Evolutionary conservation across 1,284 basidiomycete species (phyloP).

Genomic region (Kalmanozyma brasiliensis): DNA sequence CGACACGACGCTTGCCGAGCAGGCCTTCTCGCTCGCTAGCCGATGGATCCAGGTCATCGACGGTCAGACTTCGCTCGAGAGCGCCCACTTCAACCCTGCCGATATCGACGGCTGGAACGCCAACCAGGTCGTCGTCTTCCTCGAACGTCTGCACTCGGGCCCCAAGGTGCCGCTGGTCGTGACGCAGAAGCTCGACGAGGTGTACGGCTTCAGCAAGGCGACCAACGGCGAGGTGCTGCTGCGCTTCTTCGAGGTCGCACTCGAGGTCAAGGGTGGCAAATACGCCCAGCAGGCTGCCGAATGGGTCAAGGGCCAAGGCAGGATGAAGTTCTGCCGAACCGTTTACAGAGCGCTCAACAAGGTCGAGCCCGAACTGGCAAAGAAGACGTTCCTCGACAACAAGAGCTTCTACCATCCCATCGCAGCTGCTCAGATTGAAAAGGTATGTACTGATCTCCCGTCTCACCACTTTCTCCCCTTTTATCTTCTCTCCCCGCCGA

Average conservation of each 20-base stretch:
- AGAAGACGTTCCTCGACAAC: conserved; percentile 72
- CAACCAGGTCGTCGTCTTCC: conserved; percentile 70
- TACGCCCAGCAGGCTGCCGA: conserved; percentile 70
- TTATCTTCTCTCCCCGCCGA: background rate
- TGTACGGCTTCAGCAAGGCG: conserved; percentile 69
- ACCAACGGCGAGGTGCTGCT: conserved; percentile 71
- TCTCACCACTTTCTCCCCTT: background rate
- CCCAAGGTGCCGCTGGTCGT: conserved; percentile 63
- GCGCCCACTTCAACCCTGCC: conserved; percentile 31
- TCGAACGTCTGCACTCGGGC: conserved; percentile 70
- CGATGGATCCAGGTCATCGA: conserved; percentile 74
- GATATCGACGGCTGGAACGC: conserved; percentile 64
- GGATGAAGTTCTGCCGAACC: conserved; percentile 70
- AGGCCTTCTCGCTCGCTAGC: conserved; percentile 75
- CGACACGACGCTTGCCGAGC: conserved; percentile 80
- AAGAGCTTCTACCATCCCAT: conserved; percentile 71
- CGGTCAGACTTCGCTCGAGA: conserved; percentile 15
- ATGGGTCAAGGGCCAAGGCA: conserved; percentile 71
- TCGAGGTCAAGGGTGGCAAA: conserved; percentile 68
- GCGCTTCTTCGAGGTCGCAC: conserved; percentile 71
- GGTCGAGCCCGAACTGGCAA: conserved; percentile 76
- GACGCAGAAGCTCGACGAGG: conserved; percentile 68
- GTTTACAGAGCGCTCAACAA: conserved; percentile 70
- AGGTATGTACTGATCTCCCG: conserved; percentile 52
- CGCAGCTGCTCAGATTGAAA: conserved; percentile 62